phyloP scores from a whole-genome alignment of 2,329 filamentous ascomycete species.

The Akanthomyces uredinophilus region DNA sequence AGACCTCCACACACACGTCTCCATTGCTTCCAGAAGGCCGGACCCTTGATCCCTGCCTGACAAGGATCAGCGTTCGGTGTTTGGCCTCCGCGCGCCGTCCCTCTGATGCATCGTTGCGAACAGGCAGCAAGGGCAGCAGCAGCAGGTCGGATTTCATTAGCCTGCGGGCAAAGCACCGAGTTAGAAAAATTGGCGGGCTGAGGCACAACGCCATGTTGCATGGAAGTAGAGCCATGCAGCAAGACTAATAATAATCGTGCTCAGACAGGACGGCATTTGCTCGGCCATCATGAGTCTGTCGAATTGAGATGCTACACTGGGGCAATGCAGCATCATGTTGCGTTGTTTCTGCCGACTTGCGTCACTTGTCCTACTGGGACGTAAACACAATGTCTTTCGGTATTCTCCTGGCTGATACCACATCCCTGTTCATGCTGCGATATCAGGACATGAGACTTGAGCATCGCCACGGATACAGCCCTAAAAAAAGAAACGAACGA shows the following conservation, averaged over 20 bases:
- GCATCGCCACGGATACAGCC: not conserved
- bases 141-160: not conserved
- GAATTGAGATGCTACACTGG: not conserved
- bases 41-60: constrained; percentile 7
- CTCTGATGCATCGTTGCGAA: constrained; percentile 6
- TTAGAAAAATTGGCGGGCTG: not conserved
- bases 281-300: not conserved
- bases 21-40: constrained; percentile 9
- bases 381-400: not conserved
- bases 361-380: too few species aligned
- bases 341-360: not conserved
- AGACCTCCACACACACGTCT: not conserved
- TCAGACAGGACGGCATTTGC: not conserved
- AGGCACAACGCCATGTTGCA: not conserved
- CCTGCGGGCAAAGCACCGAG: too few species aligned
- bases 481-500: not conserved
- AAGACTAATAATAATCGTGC: not conserved
- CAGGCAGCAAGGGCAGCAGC: not conserved
- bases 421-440: not conserved
- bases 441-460: not conserved
- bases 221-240: not conserved
- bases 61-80: constrained; percentile 4
- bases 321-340: not conserved
- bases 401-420: not conserved
- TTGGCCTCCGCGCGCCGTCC: not conserved